These are phyloP conservation scores for Blastobotrys attinorum DNA, from an alignment of 805 yeast genomes.

Conservation along the genomic window DNA sequence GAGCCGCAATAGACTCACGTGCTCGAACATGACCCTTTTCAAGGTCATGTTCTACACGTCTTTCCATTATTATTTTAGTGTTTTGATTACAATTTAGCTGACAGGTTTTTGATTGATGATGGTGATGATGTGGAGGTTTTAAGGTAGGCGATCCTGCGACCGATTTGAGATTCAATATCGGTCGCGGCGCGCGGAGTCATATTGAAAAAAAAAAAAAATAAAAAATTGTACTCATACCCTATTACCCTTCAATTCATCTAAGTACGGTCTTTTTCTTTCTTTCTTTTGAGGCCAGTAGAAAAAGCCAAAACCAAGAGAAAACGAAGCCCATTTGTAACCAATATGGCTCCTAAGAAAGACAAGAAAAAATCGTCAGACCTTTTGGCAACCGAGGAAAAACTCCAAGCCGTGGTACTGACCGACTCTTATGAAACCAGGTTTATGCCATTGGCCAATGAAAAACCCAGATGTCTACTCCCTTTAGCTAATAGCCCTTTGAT, in stretches of 20 bases:
- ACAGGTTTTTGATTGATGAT: too few species aligned
- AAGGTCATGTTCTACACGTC: too few species aligned
- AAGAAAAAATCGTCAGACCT: conserved; percentile 10
- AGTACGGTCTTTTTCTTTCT: not conserved
- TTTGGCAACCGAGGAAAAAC: conserved; percentile 1
- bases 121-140: too few species aligned
- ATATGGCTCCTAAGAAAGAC: conserved; percentile 15
- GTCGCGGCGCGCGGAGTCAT: too few species aligned
- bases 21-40: not conserved
- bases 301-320: not conserved
- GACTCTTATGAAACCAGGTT: conserved; percentile 91
- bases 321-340: too few species aligned
- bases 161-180: too few species aligned
- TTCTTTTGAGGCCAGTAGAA: not conserved
- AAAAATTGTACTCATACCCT: not conserved
- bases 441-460: conserved; percentile 79
- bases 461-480: conserved; percentile 87
- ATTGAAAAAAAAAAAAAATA: not conserved
- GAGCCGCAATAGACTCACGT: not conserved
- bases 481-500: conserved; percentile 88
- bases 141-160: too few species aligned
- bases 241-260: not conserved
- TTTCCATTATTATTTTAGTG: too few species aligned
- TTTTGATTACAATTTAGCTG: too few species aligned
- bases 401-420: conserved; percentile 91